Evolutionary conservation across 345 rosid genomes (phyloP), one percentile per base, ranked within the genome.

Genomic region (Murraya koenigii): DNA sequence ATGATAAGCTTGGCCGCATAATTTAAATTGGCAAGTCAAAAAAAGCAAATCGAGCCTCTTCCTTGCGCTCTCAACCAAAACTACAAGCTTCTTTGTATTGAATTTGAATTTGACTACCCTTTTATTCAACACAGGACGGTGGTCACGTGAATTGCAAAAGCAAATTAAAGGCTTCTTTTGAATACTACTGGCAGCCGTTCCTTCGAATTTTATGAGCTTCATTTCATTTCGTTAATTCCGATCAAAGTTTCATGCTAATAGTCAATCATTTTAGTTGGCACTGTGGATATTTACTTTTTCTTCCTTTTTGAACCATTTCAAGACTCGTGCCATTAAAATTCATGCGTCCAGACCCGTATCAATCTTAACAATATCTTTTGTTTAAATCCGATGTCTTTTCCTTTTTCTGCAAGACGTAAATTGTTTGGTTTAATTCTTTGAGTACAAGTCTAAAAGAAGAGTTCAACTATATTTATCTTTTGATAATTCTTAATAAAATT

Each of bases 21-120:
- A 15, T 66, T 83, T 79, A 74, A 83, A 62, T 30, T 59, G 59
- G 4, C 8, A 14, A 49, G 72, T 71, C 66, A 81, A 78, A 61
- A n/a, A 30, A 8, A 35, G 9, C 54, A 74, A 55, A 22, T 20
- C 10, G 13, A 22, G 20, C 28, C 63, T 4, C 63, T 32, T 59
- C 47, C 64, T 9, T 22, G 35, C 26, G 17, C 5, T 30, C 14
- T 30, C 36, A 26, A 22, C 36, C 36, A 60, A 25, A 9, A 10
- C 32, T 15, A 2, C 54, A 13, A 17, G 72, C 72, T 47, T 69
- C 35, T 26, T 39, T 23, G 10, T 8, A 26, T 49, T 49, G 59
- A 55, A 28, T 30, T 49, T 49, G 59, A 55, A 28, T 30, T 39
- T 32, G 49, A 44, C 49, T 44, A 5, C 49, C 38, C 75, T 54